Percentiles rank a stretch among this genome's conserved stretches.
phyloP scores from a whole-genome alignment of 257 asterid genomes.

The Fraxinus cuspidata region DNA sequence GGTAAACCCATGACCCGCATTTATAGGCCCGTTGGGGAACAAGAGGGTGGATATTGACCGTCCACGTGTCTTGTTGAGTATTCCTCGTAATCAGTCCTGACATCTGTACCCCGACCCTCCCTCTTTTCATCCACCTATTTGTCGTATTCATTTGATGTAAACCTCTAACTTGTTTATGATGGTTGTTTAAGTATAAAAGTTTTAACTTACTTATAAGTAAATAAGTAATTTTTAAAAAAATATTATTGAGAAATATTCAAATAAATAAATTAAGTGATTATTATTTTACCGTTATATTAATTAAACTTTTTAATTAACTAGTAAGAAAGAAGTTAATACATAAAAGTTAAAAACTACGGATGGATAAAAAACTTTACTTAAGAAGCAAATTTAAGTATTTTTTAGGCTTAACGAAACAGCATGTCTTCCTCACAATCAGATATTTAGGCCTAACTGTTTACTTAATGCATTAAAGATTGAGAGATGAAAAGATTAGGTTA shows the following conservation, averaged over 20 bases:
- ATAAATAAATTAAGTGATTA: too few relatives aligned
- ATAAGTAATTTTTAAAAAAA: too few relatives aligned
- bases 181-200: not conserved
- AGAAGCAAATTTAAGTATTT: not conserved
- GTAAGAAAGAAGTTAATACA: too few relatives aligned
- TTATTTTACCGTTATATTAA: too few relatives aligned
- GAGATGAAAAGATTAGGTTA: not conserved
- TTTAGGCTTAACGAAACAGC: not conserved
- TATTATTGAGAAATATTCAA: too few relatives aligned
- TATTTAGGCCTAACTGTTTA: not conserved
- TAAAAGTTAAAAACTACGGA: too few relatives aligned
- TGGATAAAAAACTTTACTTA: not conserved
- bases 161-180: not conserved
- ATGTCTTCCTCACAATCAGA: not conserved
- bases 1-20: not conserved
- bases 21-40: conserved; percentile 39
- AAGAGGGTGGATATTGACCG: conserved; percentile 25
- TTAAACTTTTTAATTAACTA: too few relatives aligned
- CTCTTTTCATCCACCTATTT: conserved; percentile 22
- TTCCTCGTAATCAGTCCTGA: conserved; percentile 32
- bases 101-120: conserved; percentile 7
- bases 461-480: not conserved
- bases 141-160: conserved; percentile 21
- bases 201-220: too few relatives aligned
- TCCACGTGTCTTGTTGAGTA: conserved; percentile 52